phyloP scores from a whole-genome alignment of 2,329 filamentous ascomycete species.

The Teratosphaeria viscida region DNA sequence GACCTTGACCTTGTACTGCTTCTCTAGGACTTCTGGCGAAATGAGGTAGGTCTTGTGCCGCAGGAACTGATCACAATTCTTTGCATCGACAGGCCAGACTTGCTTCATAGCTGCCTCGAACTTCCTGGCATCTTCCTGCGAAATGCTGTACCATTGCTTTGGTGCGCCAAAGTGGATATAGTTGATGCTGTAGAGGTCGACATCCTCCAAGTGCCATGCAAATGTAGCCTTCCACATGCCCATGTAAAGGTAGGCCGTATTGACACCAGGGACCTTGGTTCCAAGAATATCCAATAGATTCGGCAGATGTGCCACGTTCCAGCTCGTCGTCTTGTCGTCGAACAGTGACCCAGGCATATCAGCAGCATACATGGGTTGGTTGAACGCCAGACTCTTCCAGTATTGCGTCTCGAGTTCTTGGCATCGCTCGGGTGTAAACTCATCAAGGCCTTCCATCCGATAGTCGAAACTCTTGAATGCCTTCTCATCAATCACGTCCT shows the following conservation, averaged over 20 bases:
- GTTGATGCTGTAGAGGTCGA: constrained; percentile 99
- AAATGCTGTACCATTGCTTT: constrained; percentile 99
- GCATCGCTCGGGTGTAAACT: constrained; percentile 84
- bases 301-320: constrained; percentile 91
- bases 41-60: constrained; percentile 97
- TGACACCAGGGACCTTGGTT: constrained; percentile 92
- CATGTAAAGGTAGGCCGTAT: constrained; percentile 93
- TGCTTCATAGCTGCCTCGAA: constrained; percentile 93
- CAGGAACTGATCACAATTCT: constrained; percentile 90
- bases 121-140: constrained; percentile 80
- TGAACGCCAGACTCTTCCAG: constrained; percentile 96
- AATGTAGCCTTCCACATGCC: constrained; percentile 99
- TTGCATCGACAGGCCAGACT: constrained; percentile 89
- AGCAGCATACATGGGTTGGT: constrained; percentile 86
- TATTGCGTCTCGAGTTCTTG: constrained; percentile 90
- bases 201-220: constrained; percentile 96
- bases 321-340: constrained; percentile 68
- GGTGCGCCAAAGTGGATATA: constrained; percentile 98
- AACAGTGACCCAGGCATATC: constrained; percentile 95
- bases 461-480: constrained; percentile 90
- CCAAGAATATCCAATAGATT: constrained; percentile 90
- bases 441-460: constrained; percentile 67
- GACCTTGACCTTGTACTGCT: constrained; percentile 87
- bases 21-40: constrained; percentile 75
- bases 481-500: constrained; percentile 74